A percentile compares a stretch with the other conserved stretches of the same genome.
These are phyloP conservation scores for Sphagnum fallax DNA, from an alignment of 228 moss, liverwort and hornwort genomes.

Conservation along the genomic window DNA sequence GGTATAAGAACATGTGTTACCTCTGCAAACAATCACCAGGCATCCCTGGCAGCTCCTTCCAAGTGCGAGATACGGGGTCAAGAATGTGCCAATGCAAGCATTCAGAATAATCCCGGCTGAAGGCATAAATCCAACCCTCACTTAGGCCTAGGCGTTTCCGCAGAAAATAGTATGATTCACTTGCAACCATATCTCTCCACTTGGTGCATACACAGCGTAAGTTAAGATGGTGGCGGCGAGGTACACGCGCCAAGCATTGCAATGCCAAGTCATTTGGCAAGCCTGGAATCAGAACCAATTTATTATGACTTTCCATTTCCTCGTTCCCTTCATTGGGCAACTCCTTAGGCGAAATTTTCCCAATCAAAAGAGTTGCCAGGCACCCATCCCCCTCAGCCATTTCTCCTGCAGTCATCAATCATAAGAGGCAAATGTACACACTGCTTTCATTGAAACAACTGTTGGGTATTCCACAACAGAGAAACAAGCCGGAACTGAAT, in stretches of 20 bases:
- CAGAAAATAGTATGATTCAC: constrained; percentile 21
- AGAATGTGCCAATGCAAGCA: constrained; percentile 49
- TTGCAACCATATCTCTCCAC: constrained; percentile 35
- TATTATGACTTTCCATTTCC: not conserved
- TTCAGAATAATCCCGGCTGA: constrained; percentile 42
- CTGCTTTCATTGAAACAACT: no score
- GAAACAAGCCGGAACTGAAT: no score
- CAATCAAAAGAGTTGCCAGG: not conserved
- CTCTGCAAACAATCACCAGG: constrained; percentile 33
- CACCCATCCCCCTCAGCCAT: constrained; percentile 9
- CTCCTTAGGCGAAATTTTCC: constrained; percentile 6
- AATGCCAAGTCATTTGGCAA: constrained; percentile 54
- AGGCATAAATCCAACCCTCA: constrained; percentile 54
- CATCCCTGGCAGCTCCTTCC: constrained; percentile 55
- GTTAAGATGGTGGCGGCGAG: constrained; percentile 31
- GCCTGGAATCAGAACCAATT: constrained; percentile 27
- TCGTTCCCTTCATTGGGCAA: not conserved
- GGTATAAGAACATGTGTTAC: no score
- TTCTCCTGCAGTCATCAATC: not conserved
- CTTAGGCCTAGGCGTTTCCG: constrained; percentile 35
- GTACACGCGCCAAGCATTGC: constrained; percentile 54
- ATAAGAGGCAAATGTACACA: no score
- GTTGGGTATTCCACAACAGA: no score
- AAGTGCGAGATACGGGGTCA: constrained; percentile 37
- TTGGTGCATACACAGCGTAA: constrained; percentile 33